Evolutionary conservation across 2,329 filamentous ascomycete genomes (phyloP).

Genomic region (Fusarium sororula): DNA sequence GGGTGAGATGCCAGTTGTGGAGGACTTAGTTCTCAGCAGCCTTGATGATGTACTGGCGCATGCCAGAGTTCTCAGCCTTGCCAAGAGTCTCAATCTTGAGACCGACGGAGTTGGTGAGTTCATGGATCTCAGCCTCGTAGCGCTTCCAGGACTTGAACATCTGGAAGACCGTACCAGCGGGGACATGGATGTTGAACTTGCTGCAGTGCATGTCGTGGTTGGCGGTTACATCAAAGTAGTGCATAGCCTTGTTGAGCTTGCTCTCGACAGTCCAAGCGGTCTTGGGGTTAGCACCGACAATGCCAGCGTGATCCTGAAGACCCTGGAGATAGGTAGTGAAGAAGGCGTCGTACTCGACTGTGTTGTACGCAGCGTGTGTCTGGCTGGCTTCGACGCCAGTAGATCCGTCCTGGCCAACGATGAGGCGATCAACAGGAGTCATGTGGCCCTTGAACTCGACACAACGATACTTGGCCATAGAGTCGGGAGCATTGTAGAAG

Average conservation of each 20-base stretch:
- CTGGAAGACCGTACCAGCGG: conserved; percentile 11
- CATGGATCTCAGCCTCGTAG: conserved; percentile 13
- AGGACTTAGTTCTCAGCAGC: background rate
- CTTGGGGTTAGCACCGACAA: background rate
- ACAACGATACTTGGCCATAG: conserved; percentile 29
- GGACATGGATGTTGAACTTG: background rate
- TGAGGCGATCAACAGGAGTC: conserved; percentile 13
- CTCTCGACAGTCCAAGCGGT: conserved; percentile 14
- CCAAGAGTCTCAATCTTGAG: conserved; percentile 32
- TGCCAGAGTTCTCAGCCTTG: conserved; percentile 31
- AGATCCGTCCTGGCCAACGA: conserved; percentile 34
- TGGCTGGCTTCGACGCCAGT: background rate
- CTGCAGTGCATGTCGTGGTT: conserved; percentile 21
- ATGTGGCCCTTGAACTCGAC: conserved; percentile 28
- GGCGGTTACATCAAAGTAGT: conserved; percentile 31
- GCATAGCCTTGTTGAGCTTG: conserved; percentile 22
- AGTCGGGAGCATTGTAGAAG: conserved; percentile 39
- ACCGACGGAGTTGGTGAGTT: conserved; percentile 13
- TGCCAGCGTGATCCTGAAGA: conserved; percentile 27
- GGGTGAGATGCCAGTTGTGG: rapidly evolving
- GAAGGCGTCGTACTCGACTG: conserved; percentile 26
- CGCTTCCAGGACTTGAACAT: conserved; percentile 43
- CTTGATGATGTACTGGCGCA: conserved; percentile 32
- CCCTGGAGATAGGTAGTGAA: conserved; percentile 25
- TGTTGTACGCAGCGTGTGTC: conserved; percentile 20